Conservation (phyloP, 805 yeast genomes). For the Maudiozyma serrabonitensis region DNA sequence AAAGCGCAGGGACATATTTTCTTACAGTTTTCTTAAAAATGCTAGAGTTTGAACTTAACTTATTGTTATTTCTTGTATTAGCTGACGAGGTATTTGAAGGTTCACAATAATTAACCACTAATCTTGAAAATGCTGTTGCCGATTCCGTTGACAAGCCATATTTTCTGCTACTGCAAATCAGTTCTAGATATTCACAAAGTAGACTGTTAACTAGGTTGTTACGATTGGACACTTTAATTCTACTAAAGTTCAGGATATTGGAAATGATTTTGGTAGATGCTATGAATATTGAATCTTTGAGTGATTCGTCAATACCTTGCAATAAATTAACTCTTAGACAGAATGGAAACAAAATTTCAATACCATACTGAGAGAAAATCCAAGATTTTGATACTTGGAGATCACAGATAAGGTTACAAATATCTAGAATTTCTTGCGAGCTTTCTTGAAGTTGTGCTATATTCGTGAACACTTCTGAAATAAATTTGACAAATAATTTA, state of each 20-base stretch:
- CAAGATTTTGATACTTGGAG: constrained; percentile 43
- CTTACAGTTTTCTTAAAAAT: constrained; percentile 52
- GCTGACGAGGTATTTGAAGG: constrained; percentile 35
- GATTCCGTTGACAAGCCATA: constrained; percentile 25
- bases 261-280: constrained; percentile 44
- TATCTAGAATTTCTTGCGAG: constrained; percentile 4
- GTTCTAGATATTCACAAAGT: constrained; percentile 42
- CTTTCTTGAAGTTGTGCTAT: constrained; percentile 6
- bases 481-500: constrained; percentile 24
- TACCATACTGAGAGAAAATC: constrained; percentile 54
- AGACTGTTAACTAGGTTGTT: constrained; percentile 53
- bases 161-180: constrained; percentile 28
- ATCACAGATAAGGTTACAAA: constrained; percentile 30
- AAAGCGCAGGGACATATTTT: constrained; percentile 48
- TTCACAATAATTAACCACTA: constrained; percentile 63
- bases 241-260: constrained; percentile 52
- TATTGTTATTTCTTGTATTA: constrained; percentile 24
- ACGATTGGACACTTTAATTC: constrained; percentile 61
- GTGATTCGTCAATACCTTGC: background rate
- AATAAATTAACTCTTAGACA: constrained; percentile 6
- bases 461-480: constrained; percentile 24
- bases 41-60: constrained; percentile 46
- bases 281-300: constrained; percentile 29
- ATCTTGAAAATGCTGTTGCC: constrained; percentile 45
- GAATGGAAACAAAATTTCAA: constrained; percentile 44